Evolutionary conservation across 202 grass and related monocot genomes (phyloP).

Genomic region (Carex arenaria): DNA sequence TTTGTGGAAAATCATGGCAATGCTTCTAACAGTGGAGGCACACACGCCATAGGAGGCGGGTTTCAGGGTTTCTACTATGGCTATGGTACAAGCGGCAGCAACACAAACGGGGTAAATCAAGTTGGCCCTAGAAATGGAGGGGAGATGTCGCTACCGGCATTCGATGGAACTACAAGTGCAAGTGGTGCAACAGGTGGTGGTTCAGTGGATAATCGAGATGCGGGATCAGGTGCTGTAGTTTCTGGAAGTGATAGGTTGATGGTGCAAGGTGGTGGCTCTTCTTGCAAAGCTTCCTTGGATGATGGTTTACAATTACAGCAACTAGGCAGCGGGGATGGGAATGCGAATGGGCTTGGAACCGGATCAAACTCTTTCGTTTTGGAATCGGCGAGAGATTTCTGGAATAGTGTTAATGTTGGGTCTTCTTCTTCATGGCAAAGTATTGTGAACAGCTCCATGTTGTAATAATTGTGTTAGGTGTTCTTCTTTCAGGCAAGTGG

Average conservation of each 20-base stretch:
- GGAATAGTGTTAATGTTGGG: background rate
- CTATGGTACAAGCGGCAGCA: background rate
- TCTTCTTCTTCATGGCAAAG: slow-evolving; percentile 27
- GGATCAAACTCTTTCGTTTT: background rate
- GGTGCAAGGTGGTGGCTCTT: slow-evolving; percentile 8
- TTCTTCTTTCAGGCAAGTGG: background rate
- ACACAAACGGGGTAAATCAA: background rate
- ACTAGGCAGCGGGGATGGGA: background rate
- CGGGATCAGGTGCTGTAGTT: background rate
- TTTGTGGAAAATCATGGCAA: slow-evolving; percentile 12
- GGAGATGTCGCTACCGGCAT: background rate
- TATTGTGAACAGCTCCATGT: slow-evolving; percentile 34
- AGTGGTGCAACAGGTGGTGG: background rate
- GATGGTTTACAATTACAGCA: slow-evolving; percentile 13
- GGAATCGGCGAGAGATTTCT: slow-evolving; percentile 24
- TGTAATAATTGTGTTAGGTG: slow-evolving; percentile 4
- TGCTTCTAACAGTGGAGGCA: background rate
- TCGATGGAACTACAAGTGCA: slow-evolving; percentile 10
- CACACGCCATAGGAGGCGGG: background rate
- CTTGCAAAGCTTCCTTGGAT: slow-evolving; percentile 18
- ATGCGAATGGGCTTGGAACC: background rate
- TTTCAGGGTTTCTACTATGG: slow-evolving; percentile 31
- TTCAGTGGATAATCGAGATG: slow-evolving; percentile 2
- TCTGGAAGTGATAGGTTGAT: slow-evolving; percentile 3
- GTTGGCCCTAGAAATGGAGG: background rate